Evolutionary conservation across 2,329 filamentous ascomycete species (phyloP), one percentile per base, ranked within the genome.

Genomic region (Hymenoscyphus occultus): DNA sequence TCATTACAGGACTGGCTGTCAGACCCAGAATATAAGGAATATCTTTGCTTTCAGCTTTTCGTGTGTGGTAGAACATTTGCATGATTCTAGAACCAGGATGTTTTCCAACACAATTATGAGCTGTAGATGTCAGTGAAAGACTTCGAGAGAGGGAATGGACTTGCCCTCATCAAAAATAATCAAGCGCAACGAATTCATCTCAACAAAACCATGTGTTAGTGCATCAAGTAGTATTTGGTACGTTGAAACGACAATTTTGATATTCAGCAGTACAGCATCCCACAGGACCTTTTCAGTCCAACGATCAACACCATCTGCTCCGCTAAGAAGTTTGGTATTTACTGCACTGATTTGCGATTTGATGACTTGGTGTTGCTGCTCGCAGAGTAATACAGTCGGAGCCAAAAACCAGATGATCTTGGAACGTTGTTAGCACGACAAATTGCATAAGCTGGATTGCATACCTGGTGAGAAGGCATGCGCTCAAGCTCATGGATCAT

Each of bases 361-460:
- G 59, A 94, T 82, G 22, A 86, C 85, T 2, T 80, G 76, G 70
- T 81, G 80, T 72, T 93, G 91, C 70, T 94, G 91, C 5, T 79
- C 72, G 64, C 87, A 90, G 0, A 94, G 80, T 0, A 84, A 79
- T 3, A 91, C 83, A 0, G 88, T 93, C 0, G 90, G 90, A 0
- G 87, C 84, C 51, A 92, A 78, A 70, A 93, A 92, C 91, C 91
- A 94, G 10, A 91, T 80, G 3, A 86, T 75, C 86, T 69, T 51
- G 19, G 45, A 74, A 74, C 39, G 39, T 10, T 9, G 32, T 65
- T 40, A 71, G 66, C 14, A 56, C 14, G 14, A n/a, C 14, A 22
- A 31, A 7, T 19, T 59, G 13, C 40, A 40, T 57, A 3, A 22
- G 14, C 3, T n/a, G 3, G 14, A 28, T 9, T 40, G 48, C 62